Evolutionary conservation across 129 eudicot genomes (phyloP).

Genomic region (Sambucus nigra): DNA sequence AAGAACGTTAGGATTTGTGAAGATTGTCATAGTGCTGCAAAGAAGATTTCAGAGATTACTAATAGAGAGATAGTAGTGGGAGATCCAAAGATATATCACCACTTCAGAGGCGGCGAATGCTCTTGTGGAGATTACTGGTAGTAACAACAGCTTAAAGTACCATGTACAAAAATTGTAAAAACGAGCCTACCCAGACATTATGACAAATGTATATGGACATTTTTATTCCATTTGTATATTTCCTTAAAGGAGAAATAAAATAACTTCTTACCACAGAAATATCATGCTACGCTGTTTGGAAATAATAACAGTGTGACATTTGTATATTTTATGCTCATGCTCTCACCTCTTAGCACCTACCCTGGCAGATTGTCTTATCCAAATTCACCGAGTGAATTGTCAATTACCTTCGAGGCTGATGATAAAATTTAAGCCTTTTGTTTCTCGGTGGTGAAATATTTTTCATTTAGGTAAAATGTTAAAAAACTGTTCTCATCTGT

Average conservation of each 20-base stretch:
- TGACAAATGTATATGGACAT: background rate
- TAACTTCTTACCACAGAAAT: background rate
- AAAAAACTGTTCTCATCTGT: too few relatives aligned
- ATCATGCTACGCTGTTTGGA: too few relatives aligned
- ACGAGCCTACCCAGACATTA: background rate
- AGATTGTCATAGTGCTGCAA: slow-evolving; percentile 58
- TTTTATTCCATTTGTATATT: background rate
- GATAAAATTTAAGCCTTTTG: too few relatives aligned
- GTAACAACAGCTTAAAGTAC: background rate
- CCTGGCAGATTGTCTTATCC: too few relatives aligned
- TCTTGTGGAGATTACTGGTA: slow-evolving; percentile 81
- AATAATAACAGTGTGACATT: too few relatives aligned
- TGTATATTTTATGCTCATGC: too few relatives aligned
- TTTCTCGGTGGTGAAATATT: too few relatives aligned
- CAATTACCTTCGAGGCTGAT: too few relatives aligned
- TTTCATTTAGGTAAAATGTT: too few relatives aligned
- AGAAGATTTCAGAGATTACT: slow-evolving; percentile 40
- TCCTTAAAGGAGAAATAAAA: background rate
- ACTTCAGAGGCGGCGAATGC: slow-evolving; percentile 50
- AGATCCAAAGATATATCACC: slow-evolving; percentile 76
- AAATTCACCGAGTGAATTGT: too few relatives aligned
- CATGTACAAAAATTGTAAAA: background rate
- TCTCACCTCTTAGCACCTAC: too few relatives aligned
- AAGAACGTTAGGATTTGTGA: slow-evolving; percentile 61
- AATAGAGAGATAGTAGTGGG: slow-evolving; percentile 68